Percentiles rank a stretch among this genome's conserved stretches.
Evolutionary conservation across 2,329 filamentous ascomycete species (phyloP).

Genomic region (Cercospora zeina): DNA sequence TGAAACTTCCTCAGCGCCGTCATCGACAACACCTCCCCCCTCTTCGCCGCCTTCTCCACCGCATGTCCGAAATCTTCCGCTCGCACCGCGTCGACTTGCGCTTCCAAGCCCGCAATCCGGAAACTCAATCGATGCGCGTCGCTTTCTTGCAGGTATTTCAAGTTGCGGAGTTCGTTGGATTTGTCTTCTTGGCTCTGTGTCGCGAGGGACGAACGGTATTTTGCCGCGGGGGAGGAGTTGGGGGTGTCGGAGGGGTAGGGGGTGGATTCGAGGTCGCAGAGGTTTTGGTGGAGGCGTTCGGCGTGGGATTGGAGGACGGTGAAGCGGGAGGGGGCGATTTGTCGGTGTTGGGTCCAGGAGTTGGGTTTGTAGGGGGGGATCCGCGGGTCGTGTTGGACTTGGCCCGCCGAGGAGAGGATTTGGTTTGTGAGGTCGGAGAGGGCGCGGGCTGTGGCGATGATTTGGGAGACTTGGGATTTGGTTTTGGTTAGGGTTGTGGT

Average conservation of each 20-base stretch:
- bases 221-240: neutral
- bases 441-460: neutral
- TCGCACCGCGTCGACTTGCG: neutral
- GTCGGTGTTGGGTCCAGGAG: slow-evolving; percentile 6
- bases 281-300: slow-evolving; percentile 6
- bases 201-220: neutral
- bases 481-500: slow-evolving; percentile 14
- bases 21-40: neutral
- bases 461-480: slow-evolving; percentile 10
- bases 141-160: neutral
- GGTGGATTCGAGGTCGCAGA: slow-evolving; percentile 11
- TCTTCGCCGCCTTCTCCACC: neutral
- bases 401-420: neutral
- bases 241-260: slow-evolving; percentile 7
- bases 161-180: neutral
- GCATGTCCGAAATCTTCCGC: neutral
- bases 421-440: neutral
- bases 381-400: slow-evolving; percentile 9
- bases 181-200: neutral
- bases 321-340: neutral
- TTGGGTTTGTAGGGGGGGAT: slow-evolving; percentile 17
- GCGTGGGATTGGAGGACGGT: neutral
- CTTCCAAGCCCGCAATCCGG: neutral
- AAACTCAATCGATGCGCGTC: neutral
- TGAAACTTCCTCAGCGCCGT: neutral